Base-by-base conservation (phyloP, 1,139 yeast species). In the Taphrina betulina region DNA sequence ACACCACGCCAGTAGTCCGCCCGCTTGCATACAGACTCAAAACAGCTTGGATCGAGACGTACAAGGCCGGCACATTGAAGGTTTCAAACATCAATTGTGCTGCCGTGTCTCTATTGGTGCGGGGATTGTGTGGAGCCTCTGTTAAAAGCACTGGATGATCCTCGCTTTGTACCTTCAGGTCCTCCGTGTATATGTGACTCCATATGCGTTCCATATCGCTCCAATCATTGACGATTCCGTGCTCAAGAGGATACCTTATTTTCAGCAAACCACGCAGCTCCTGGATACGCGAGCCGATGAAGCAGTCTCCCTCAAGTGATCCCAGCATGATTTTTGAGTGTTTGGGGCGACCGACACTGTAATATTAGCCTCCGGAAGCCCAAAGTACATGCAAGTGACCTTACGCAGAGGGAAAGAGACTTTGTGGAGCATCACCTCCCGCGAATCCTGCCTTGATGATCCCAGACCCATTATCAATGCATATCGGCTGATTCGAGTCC, bases 101-200 rank as follows among this genome's bases (percentile, higher is more conserved):
- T 75, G 85, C 81, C 53, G 71, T 75, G 60, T 83, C 87, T 56
- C 96, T 72, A 68, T 90, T 87, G 2, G 71, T 68, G 37, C 78
- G 73, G 1, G 95, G 94, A 65, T 87, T 88, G 60, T 87, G 70
- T 3, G 96, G 95, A 0, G 96, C 94, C 66, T 90, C 97, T 0
- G 96, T 90, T 26, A 90, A 75, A 48, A 90, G 72, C 26, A 90
- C 73, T 0, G 96, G 96, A 74, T 90, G 96, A 67, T 89, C 95
- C 19, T 58, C 57, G 20, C 42, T 38, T n/a, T 35, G 82, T 67
- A 85, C 73, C 67, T 82, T 78, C 56, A 85, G 72, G 51, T 80
- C 85, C 38, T 78, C 78, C 4, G 76, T 68, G 62, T 83, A 83
- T 0, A 84, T 76, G 65, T 80, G 76, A 54, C 76, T 73, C 95